Conservation (phyloP, 208 protist species). For the Acanthamoeba castellanii region DNA sequence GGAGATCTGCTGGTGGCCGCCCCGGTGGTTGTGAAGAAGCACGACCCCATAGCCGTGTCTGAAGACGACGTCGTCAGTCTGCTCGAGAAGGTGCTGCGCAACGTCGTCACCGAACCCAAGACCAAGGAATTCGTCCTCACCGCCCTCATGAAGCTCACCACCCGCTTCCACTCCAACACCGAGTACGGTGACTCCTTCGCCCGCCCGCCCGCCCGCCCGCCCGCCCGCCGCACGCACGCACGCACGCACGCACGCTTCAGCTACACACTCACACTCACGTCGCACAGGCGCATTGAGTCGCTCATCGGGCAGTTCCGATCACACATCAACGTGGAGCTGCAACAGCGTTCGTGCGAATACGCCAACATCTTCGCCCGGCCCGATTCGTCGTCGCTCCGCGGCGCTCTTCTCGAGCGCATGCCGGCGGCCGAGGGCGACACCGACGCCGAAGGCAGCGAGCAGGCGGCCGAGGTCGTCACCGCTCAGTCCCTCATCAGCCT, state of each 20-base stretch:
- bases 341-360: slow-evolving; percentile 81
- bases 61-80: slow-evolving; percentile 86
- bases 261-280: too few species aligned
- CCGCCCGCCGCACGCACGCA: too few species aligned
- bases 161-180: slow-evolving; percentile 86
- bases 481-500: background rate
- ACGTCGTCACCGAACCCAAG: slow-evolving; percentile 87
- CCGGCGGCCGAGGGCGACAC: slow-evolving; percentile 49
- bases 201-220: background rate
- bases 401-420: slow-evolving; percentile 65
- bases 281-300: slow-evolving; percentile 79
- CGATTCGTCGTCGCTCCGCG: slow-evolving; percentile 22
- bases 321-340: slow-evolving; percentile 78
- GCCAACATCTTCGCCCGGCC: slow-evolving; percentile 3
- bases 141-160: slow-evolving; percentile 95
- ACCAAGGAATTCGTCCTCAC: slow-evolving; percentile 96
- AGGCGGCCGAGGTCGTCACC: slow-evolving; percentile 5
- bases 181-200: background rate
- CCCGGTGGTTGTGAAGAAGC: slow-evolving; percentile 74
- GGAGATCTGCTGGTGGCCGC: slow-evolving; percentile 92
- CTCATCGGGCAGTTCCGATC: slow-evolving; percentile 91
- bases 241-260: too few species aligned
- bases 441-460: slow-evolving; percentile 32
- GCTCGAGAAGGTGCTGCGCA: slow-evolving; percentile 87
- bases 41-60: slow-evolving; percentile 75